Base-by-base conservation (phyloP, 202 grass and related monocot species). In the Panicum hallii region DNA sequence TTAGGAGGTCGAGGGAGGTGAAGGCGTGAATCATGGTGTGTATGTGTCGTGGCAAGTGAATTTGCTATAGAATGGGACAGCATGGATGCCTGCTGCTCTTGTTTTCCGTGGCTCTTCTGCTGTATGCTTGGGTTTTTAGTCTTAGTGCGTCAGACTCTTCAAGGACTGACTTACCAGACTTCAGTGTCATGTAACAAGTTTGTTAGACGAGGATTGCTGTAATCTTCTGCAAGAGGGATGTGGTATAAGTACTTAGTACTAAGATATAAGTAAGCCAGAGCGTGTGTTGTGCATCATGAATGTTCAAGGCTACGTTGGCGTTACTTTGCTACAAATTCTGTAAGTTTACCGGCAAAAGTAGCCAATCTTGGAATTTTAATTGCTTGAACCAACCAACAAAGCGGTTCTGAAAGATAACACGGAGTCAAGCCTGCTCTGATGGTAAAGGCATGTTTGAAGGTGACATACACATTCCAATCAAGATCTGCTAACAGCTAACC, bases 121-220 rank as follows among this genome's bases (percentile, higher is more conserved):
- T 69, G 55, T 16, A 11, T 69, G 74, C 43, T 75, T 87, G 11
- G 15, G 28, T 64, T 70, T 66, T 69, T 54, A 13, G 44, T 30
- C 34, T 36, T 41, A 22, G 79, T 42, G 52, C 44, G 7, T 75
- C 68, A 69, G 13, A 63, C 53, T 63, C 46, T 49, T 53, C 71
- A n/a, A 74, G 36, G 9, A 79, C 69, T 52, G 43, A 61, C 61
- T 68, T 30, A 41, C 63, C 10, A 11, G 43, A 49, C 42, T 90
- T 67, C 70, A 32, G 22, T 80, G 10, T 75, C 52, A 41, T 87
- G 84, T 90, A 90, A 70, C 17, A 90, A 76, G 67, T 81, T 69
- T 52, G 28, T 63, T 80, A n/a, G 22, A 34, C 41, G 11, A 81
- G 66, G 62, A 47, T 75, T 56, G 54, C 10, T 90, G 84, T 90